Evolutionary conservation across 2,329 filamentous ascomycete genomes (phyloP).

Genomic region (Botrytis medusae): DNA sequence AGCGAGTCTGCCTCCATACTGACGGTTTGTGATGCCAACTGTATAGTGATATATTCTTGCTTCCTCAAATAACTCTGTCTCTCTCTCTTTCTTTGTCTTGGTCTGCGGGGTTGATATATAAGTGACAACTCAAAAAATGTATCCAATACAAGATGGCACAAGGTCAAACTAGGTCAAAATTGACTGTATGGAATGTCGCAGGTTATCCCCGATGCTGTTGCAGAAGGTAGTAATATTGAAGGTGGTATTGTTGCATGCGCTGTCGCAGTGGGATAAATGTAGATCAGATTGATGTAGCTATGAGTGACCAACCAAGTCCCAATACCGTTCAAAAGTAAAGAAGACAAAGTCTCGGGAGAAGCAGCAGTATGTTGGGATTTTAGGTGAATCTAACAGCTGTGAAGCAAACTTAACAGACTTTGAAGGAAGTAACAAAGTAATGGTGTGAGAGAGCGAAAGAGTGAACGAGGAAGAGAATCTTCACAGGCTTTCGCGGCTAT

Average conservation of each 20-base stretch:
- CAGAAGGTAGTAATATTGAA: background rate
- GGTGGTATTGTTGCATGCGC: background rate
- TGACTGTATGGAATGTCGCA: background rate
- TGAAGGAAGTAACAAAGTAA: background rate
- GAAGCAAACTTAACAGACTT: background rate
- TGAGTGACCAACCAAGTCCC: background rate
- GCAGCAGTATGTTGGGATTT: background rate
- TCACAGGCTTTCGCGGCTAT: background rate
- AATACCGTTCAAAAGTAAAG: background rate
- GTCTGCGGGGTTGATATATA: background rate
- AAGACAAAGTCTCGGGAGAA: background rate
- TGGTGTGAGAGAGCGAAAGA: background rate
- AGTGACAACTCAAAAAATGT: background rate
- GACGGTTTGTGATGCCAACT: background rate
- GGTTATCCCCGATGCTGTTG: background rate
- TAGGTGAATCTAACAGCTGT: background rate
- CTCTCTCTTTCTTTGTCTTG: background rate
- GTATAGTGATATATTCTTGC: background rate
- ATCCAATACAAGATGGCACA: background rate
- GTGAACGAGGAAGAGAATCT: background rate
- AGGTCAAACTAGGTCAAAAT: background rate
- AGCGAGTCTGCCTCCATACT: slow-evolving; percentile 39
- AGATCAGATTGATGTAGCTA: background rate
- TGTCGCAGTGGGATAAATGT: background rate
- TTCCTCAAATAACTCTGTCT: background rate